A percentile compares a stretch with the other conserved stretches of the same genome.
Evolutionary conservation across 2,329 filamentous ascomycete genomes (phyloP).

Genomic region (Rhytidhysteron rufulum): DNA sequence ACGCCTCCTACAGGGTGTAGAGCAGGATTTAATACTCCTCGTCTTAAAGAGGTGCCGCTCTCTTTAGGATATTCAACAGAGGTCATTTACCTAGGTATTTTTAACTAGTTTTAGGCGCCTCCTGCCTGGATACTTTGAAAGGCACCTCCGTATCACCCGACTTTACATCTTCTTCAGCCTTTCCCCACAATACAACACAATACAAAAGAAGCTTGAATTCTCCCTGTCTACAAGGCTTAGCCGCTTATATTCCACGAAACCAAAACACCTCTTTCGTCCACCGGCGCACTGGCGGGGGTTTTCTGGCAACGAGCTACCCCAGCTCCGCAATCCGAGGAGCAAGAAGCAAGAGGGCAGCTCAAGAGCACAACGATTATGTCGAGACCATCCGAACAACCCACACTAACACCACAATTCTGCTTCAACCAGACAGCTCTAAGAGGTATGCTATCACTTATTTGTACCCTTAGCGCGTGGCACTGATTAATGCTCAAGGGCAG

Average conservation of each 20-base stretch:
- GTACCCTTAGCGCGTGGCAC: constrained; percentile 11
- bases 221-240: no score
- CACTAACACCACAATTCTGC: constrained; percentile 48
- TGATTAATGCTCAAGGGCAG: constrained; percentile 49
- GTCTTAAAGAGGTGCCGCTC: no score
- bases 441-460: constrained; percentile 31
- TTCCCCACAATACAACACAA: neutral
- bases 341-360: neutral
- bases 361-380: constrained; percentile 30
- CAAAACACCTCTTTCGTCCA: neutral
- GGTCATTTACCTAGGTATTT: no score
- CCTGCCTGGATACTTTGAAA: no score
- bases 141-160: no score
- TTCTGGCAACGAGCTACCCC: constrained; percentile 4
- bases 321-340: neutral
- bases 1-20: no score
- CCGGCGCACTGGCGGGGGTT: constrained; percentile 1
- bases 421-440: constrained; percentile 49
- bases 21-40: no score
- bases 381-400: constrained; percentile 36
- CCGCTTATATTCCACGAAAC: no score
- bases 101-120: no score
- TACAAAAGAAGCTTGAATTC: neutral
- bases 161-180: no score
- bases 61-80: no score